Percentiles rank a stretch among this genome's conserved stretches.
These are phyloP conservation scores for Sporisorium exsertum DNA, from an alignment of 1,284 basidiomycete genomes.

Conservation along the genomic window DNA sequence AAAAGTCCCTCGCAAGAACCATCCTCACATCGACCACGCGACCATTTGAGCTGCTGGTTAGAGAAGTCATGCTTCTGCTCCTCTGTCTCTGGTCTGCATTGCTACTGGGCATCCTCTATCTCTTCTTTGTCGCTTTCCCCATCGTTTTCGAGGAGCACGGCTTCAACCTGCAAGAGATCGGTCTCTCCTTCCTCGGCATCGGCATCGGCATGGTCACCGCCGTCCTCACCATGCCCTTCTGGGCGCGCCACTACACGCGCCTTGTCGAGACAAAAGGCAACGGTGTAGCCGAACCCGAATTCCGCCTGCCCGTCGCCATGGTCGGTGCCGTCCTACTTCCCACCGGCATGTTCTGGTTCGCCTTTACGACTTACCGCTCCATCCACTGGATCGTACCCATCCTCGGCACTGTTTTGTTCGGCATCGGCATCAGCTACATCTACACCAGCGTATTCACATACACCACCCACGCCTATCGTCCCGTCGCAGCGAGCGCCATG, in stretches of 20 bases:
- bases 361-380: constrained; percentile 50
- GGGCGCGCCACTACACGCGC: constrained; percentile 70
- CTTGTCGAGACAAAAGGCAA: constrained; percentile 73
- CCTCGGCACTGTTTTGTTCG: constrained; percentile 44
- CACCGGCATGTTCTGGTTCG: constrained; percentile 58
- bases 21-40: constrained; percentile 29
- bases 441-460: constrained; percentile 50
- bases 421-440: constrained; percentile 48
- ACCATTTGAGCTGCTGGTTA: constrained; percentile 32
- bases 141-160: constrained; percentile 53
- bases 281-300: constrained; percentile 55
- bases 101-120: constrained; percentile 48
- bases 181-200: constrained; percentile 50
- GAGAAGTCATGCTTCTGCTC: constrained; percentile 38
- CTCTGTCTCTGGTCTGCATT: constrained; percentile 45
- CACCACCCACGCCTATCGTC: constrained; percentile 44
- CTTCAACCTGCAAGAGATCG: constrained; percentile 50
- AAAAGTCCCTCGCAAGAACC: constrained; percentile 24
- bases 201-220: constrained; percentile 50
- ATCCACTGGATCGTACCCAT: constrained; percentile 58
- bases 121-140: constrained; percentile 59
- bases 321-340: constrained; percentile 42
- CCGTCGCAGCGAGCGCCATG: constrained; percentile 56
- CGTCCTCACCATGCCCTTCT: constrained; percentile 71
- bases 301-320: constrained; percentile 53